These are phyloP conservation scores for Arthrobotrys musiformis DNA, from an alignment of 2,329 filamentous ascomycete species.

Conservation along the genomic window DNA sequence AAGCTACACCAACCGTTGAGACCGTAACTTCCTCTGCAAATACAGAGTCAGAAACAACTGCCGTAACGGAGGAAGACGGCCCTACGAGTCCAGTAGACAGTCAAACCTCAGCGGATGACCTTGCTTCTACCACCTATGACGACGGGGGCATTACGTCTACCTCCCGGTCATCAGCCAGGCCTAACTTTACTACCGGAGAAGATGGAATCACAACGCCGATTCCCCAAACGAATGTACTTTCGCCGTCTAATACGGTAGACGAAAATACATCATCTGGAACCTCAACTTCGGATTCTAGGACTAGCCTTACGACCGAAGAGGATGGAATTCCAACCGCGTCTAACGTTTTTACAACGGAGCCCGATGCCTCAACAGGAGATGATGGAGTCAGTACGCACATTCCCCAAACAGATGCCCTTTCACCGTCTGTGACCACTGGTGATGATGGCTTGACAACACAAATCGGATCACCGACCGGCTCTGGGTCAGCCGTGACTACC, in stretches of 20 bases:
- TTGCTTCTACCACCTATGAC: background rate
- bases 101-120: background rate
- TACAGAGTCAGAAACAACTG: background rate
- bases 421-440: background rate
- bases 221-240: background rate
- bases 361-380: background rate
- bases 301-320: background rate
- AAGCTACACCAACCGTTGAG: background rate
- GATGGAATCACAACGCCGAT: background rate
- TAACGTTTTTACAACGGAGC: background rate
- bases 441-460: background rate
- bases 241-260: background rate
- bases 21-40: background rate
- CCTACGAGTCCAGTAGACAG: background rate
- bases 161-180: background rate
- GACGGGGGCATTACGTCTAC: background rate
- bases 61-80: background rate
- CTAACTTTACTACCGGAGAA: background rate
- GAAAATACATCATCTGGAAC: background rate
- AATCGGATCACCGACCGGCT: background rate
- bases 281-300: background rate
- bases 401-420: background rate
- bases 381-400: background rate
- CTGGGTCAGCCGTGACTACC: no score
- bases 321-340: background rate